Evolutionary conservation across 805 yeast species (phyloP).

Genomic region (Saccharomycopsis fodiens): DNA sequence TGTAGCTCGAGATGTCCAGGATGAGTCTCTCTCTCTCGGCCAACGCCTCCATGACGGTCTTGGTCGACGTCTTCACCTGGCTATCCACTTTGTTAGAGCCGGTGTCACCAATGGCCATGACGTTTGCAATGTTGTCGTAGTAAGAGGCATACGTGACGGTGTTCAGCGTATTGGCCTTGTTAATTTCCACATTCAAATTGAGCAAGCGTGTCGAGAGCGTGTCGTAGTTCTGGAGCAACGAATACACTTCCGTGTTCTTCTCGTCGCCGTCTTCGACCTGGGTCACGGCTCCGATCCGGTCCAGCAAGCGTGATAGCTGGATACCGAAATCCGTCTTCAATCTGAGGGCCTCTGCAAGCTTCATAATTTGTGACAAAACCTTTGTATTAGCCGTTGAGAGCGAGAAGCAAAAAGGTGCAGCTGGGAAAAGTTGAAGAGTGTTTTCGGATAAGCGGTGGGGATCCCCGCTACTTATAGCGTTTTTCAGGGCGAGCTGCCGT

Average conservation of each 20-base stretch:
- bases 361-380: background rate
- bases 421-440: too few relatives aligned
- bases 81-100: background rate
- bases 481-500: too few relatives aligned
- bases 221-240: background rate
- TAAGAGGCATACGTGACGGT: slow-evolving; percentile 1
- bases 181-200: background rate
- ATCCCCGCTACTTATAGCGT: too few relatives aligned
- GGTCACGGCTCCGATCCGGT: background rate
- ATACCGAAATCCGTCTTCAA: background rate
- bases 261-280: background rate
- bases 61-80: background rate
- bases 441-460: too few relatives aligned
- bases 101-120: background rate
- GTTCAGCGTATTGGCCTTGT: background rate
- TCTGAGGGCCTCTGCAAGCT: background rate
- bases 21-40: background rate
- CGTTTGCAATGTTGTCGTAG: background rate
- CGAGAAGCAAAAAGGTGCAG: too few relatives aligned
- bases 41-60: background rate
- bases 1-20: background rate
- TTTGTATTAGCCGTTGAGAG: too few relatives aligned
- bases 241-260: background rate
- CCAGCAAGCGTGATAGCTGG: background rate
- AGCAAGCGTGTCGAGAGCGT: background rate